phyloP scores from a whole-genome alignment of 805 yeast genomes.

The Debaryomyces maramus region DNA sequence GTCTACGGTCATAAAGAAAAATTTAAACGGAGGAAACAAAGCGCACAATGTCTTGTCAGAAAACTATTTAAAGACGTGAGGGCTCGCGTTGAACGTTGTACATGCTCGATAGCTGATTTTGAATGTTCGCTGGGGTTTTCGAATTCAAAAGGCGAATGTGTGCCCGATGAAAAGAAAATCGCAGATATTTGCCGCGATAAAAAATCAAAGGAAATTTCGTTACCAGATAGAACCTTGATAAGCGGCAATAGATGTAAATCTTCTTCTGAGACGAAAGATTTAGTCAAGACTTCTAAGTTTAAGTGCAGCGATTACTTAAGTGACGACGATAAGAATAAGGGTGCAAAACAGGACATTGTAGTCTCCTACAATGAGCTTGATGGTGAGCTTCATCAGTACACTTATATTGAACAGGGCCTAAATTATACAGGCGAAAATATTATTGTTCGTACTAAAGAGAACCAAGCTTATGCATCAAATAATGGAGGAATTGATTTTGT shows the following conservation, averaged over 20 bases:
- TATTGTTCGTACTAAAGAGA: conserved; percentile 54
- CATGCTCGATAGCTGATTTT: conserved; percentile 63
- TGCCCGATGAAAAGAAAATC: conserved; percentile 28
- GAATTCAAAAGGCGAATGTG: conserved; percentile 44
- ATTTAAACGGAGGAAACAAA: conserved; percentile 62
- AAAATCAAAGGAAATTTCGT: conserved; percentile 20
- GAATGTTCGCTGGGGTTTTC: conserved; percentile 63
- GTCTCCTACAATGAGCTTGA: conserved; percentile 46
- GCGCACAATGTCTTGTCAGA: conserved; percentile 62
- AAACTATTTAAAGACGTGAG: conserved; percentile 47
- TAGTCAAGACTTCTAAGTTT: conserved; percentile 27
- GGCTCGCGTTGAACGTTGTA: conserved; percentile 55
- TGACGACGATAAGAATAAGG: conserved; percentile 13
- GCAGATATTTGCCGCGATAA: conserved; percentile 22
- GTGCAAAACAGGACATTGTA: conserved; percentile 27
- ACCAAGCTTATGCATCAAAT: conserved; percentile 58
- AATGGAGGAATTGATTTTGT: conserved; percentile 48
- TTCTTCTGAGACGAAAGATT: conserved; percentile 23
- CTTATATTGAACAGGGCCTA: conserved; percentile 57
- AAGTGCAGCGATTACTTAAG: conserved; percentile 32
- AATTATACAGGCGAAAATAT: conserved; percentile 41
- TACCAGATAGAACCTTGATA: conserved; percentile 41
- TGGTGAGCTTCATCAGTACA: conserved; percentile 54
- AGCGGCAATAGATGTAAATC: conserved; percentile 48
- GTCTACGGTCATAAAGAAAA: conserved; percentile 67